These are phyloP conservation scores for Trametes cinnabarina DNA, from an alignment of 768 basidiomycete genomes.

Conservation along the genomic window DNA sequence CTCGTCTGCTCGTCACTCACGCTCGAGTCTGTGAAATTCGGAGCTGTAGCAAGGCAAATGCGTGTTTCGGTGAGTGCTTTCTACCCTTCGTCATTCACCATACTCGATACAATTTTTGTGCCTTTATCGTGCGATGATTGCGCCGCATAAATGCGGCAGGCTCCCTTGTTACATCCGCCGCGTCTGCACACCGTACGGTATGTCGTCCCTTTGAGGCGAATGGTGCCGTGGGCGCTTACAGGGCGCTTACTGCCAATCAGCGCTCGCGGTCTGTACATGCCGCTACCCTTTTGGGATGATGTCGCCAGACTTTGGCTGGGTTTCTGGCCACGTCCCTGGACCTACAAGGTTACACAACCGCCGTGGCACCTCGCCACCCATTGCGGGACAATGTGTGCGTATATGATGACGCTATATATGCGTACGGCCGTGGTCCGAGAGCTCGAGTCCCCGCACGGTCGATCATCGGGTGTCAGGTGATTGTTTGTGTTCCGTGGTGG, in stretches of 20 bases:
- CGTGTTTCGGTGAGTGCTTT: conserved; percentile 24
- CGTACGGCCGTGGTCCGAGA: neutral
- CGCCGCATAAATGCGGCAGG: no score
- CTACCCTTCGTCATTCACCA: neutral
- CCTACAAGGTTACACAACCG: conserved; percentile 12
- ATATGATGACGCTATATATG: conserved; percentile 8
- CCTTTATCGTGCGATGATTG: no score
- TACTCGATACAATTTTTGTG: no score
- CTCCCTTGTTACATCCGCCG: no score
- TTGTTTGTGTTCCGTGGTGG: neutral
- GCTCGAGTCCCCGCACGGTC: neutral
- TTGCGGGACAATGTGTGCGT: neutral
- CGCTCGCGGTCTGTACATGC: neutral
- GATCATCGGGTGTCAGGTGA: conserved; percentile 15
- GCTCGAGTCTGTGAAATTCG: conserved; percentile 22
- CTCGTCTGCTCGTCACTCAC: conserved; percentile 21
- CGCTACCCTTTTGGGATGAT: neutral
- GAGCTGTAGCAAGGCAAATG: conserved; percentile 24
- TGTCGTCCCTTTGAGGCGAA: neutral
- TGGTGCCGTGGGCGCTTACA: neutral
- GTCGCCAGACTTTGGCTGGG: neutral
- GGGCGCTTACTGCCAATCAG: conserved; percentile 13
- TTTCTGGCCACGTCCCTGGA: neutral
- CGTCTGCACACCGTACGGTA: no score
- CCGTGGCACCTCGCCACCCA: neutral